Base-by-base conservation (phyloP, 441 rosid species). In the Eruca vesicaria region DNA sequence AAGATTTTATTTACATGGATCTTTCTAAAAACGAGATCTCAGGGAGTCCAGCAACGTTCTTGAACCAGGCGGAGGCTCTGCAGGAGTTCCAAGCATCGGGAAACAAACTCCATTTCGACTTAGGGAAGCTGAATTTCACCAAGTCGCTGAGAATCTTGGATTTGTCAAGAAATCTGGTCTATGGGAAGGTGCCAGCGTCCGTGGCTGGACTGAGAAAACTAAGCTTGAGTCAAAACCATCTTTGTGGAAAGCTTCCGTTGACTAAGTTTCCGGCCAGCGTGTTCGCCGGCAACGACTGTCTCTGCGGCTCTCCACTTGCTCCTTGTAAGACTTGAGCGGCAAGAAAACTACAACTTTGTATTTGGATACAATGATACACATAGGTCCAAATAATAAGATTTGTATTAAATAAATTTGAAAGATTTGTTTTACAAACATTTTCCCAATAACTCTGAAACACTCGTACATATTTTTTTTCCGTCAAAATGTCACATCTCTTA, bases 181-280 rank as follows among this genome's bases (percentile, higher is more conserved):
- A 58, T 26, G 97, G 97, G 56, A 85, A 84, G 53, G 81, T 92
- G 64, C 90, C 97, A 2, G 69, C 60, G 29, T 60, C 67, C 0
- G 69, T 88, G 14, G 74, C 87, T 0, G 81, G 23, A 8, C 55
- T 89, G 79, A 35, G 73, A n/a, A 78, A 67, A 18, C 59, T 89
- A 70, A 83, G 87, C 60, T 79, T 88, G 36, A 92, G 95, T 53
- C 75, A 84, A 14, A 92, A 92, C 76, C 80, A 85, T 75, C 87
- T 91, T 6, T 91, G 97, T 7, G 94, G 97, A 28, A 72, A 84
- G 85, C 78, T 91, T 66, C 97, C 97, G 5, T 63, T 78, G 9
- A 82, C 81, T 1, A 88, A 81, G 67, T 91, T 86, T 10, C 76
- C 89, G 4, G 91, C 83, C 0, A 72, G 82, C 20, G 74, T 82